Conservation (phyloP, 2,329 filamentous ascomycete genomes). For the Aspergillus japonicus region DNA sequence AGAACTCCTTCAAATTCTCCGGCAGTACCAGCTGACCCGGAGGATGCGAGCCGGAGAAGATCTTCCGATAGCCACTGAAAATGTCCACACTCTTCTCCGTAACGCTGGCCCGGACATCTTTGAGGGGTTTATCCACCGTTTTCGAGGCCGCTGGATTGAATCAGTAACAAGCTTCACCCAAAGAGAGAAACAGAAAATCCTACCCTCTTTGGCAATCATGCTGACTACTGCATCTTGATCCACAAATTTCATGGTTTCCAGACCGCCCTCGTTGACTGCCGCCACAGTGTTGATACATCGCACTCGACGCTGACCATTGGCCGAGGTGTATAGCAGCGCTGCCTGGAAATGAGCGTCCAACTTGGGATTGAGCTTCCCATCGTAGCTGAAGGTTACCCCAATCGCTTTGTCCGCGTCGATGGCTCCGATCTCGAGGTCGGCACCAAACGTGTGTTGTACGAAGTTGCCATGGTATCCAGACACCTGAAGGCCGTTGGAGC, state of each 20-base stretch:
- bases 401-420: conserved; percentile 94
- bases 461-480: conserved; percentile 96
- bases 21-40: conserved; percentile 92
- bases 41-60: conserved; percentile 82
- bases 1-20: conserved; percentile 92
- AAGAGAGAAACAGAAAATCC: conserved; percentile 12
- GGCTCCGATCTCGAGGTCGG: conserved; percentile 88
- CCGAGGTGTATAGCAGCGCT: conserved; percentile 89
- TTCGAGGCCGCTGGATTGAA: conserved; percentile 67
- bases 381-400: conserved; percentile 87
- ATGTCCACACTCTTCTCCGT: conserved; percentile 93
- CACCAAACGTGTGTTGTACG: conserved; percentile 89
- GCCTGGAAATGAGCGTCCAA: conserved; percentile 97
- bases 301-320: conserved; percentile 82
- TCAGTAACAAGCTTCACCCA: conserved; percentile 23
- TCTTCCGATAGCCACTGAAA: conserved; percentile 86
- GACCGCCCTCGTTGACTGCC: conserved; percentile 79
- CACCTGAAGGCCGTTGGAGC: conserved; percentile 92
- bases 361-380: conserved; percentile 95
- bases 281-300: conserved; percentile 92
- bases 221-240: conserved; percentile 92
- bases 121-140: conserved; percentile 71
- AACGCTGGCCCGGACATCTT: conserved; percentile 78
- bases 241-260: conserved; percentile 84
- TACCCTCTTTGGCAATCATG: conserved; percentile 82